Evolutionary conservation across 2,329 filamentous ascomycete species (phyloP).

Genomic region (Pyrenochaeta sp.): DNA sequence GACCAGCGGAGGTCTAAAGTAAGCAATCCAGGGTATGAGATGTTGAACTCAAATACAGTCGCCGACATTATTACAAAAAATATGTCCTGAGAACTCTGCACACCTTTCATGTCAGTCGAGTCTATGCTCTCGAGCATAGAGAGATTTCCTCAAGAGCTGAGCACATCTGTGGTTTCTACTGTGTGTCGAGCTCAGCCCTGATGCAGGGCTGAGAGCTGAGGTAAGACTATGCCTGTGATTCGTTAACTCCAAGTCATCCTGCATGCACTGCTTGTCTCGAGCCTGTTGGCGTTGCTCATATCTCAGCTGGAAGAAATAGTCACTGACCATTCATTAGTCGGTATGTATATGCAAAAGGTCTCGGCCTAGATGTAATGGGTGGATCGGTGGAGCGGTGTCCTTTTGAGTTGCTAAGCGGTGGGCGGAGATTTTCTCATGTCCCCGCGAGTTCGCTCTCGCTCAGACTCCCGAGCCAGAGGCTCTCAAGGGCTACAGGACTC

Average conservation of each 20-base stretch:
- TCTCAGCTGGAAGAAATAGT: slow-evolving; percentile 17
- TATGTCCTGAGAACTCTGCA: background rate
- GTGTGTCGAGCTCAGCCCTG: slow-evolving; percentile 18
- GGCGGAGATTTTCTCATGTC: slow-evolving; percentile 5
- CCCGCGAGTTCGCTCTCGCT: slow-evolving; percentile 7
- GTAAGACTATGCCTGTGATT: slow-evolving; percentile 24
- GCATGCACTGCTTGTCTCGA: slow-evolving; percentile 17
- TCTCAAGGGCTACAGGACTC: background rate
- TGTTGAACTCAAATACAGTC: background rate
- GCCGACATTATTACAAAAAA: background rate
- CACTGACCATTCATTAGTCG: slow-evolving; percentile 1
- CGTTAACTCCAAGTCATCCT: slow-evolving; percentile 16
- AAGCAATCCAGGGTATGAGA: slow-evolving; percentile 5
- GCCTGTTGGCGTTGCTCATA: slow-evolving; percentile 9
- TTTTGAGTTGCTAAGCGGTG: background rate
- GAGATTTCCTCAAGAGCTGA: slow-evolving; percentile 1
- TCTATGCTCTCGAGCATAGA: background rate
- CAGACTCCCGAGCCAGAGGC: background rate
- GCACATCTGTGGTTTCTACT: slow-evolving; percentile 2
- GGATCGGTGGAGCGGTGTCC: background rate
- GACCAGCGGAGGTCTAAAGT: slow-evolving; percentile 9
- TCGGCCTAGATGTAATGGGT: slow-evolving; percentile 4
- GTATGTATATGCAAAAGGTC: slow-evolving; percentile 3
- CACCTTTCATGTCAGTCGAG: background rate
- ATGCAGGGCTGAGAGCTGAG: slow-evolving; percentile 24